Evolutionary conservation across 2,329 filamentous ascomycete species (phyloP).

Genomic region (Huntiella decipiens): DNA sequence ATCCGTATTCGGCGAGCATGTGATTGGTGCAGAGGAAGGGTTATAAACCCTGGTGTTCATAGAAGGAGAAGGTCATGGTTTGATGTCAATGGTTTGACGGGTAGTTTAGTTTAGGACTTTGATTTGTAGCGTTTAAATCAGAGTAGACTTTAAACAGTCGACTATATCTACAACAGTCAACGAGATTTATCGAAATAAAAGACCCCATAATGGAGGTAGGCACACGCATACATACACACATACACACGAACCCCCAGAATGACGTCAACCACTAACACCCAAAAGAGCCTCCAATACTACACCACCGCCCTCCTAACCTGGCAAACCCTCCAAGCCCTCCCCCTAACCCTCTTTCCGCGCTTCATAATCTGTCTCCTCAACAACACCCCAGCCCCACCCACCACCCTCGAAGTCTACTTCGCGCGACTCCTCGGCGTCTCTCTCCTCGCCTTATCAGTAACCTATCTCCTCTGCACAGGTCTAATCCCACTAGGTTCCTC

Average conservation of each 20-base stretch:
- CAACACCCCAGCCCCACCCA: constrained; percentile 14
- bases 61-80: no score
- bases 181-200: no score
- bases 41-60: no score
- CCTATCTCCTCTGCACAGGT: constrained; percentile 52
- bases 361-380: constrained; percentile 27
- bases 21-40: no score
- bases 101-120: no score
- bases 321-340: constrained; percentile 28
- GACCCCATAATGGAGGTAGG: no score
- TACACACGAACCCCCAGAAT: neutral
- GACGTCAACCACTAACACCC: neutral
- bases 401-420: constrained; percentile 51
- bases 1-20: no score
- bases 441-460: constrained; percentile 42
- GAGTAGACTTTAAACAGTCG: no score
- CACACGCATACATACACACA: neutral
- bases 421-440: constrained; percentile 50
- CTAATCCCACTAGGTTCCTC: constrained; percentile 41
- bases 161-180: no score
- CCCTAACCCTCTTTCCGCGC: constrained; percentile 28
- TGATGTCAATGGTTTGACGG: no score
- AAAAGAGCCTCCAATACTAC: constrained; percentile 30
- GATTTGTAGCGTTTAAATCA: no score
- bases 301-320: constrained; percentile 32